Conservation (phyloP, 306 rosid genomes). For the Ceratonia siliqua region DNA sequence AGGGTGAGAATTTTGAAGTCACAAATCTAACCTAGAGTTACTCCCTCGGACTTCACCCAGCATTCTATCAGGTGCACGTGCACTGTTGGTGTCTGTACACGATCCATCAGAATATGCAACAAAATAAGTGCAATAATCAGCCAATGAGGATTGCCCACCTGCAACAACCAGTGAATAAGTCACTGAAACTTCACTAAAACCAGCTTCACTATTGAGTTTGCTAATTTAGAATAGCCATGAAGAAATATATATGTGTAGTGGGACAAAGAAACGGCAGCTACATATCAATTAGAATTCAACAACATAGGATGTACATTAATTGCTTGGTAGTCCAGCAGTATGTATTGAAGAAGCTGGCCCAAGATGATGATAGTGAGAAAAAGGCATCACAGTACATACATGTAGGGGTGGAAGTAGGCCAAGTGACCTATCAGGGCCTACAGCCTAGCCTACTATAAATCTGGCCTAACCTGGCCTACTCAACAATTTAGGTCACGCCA, state of each 20-base stretch:
- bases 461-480: no score
- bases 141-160: constrained; percentile 99
- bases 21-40: constrained; percentile 74
- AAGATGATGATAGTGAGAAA: constrained; percentile 9
- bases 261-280: constrained; percentile 17
- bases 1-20: constrained; percentile 14
- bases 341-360: background rate
- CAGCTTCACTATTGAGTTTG: constrained; percentile 4
- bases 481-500: no score
- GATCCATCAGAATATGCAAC: constrained; percentile 98
- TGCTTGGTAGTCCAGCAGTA: constrained; percentile 21
- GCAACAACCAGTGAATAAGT: constrained; percentile 32
- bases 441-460: no score
- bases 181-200: constrained; percentile 27
- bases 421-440: no score
- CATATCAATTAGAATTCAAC: constrained; percentile 17
- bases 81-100: constrained; percentile 88
- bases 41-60: constrained; percentile 95
- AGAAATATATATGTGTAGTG: constrained; percentile 4
- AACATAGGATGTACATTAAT: constrained; percentile 6
- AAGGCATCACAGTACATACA: constrained; percentile 14
- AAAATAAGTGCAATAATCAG: constrained; percentile 97
- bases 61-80: constrained; percentile 97
- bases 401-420: no score
- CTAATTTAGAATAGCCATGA: background rate